A percentile compares a stretch with the other conserved stretches of the same genome.
These are phyloP conservation scores for Ophiostoma populinum DNA, from an alignment of 2,329 filamentous ascomycete species.

Conservation along the genomic window DNA sequence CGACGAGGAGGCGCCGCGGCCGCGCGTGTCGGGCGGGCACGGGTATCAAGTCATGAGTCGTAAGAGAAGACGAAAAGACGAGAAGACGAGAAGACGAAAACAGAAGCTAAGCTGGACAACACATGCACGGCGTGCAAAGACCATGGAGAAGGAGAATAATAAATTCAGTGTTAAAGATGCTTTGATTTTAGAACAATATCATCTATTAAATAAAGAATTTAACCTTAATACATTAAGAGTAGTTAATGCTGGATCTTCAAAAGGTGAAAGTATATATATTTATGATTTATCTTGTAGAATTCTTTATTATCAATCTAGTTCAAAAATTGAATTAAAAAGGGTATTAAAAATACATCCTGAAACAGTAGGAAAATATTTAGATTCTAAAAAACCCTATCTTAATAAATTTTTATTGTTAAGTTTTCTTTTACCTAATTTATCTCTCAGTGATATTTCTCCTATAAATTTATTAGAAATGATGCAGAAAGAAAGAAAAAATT, in stretches of 20 bases:
- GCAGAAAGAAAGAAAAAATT: conserved; percentile 10
- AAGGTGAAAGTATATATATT: conserved; percentile 11
- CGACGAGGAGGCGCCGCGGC: conserved; percentile 22
- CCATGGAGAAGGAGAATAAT: conserved; percentile 4
- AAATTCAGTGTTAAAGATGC: conserved; percentile 7
- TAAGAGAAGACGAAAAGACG: not conserved
- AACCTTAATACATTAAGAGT: conserved; percentile 7
- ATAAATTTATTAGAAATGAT: conserved; percentile 7
- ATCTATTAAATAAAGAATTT: conserved; percentile 9
- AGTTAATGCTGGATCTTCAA: conserved; percentile 10
- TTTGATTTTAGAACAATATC: conserved; percentile 7
- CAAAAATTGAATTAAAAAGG: conserved; percentile 10
- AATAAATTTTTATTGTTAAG: conserved; percentile 10
- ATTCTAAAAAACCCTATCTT: conserved; percentile 12
- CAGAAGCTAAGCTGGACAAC: too few relatives aligned
- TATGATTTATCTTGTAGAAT: conserved; percentile 10
- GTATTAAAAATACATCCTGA: conserved; percentile 10
- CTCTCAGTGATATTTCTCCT: conserved; percentile 2
- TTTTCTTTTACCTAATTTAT: conserved; percentile 9
- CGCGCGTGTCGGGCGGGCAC: conserved; percentile 26
- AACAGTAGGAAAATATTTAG: conserved; percentile 11
- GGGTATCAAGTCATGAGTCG: not conserved
- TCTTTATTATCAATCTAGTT: conserved; percentile 9
- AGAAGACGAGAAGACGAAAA: not conserved
- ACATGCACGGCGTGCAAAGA: too few relatives aligned